Conservation (phyloP, 352 stramenopile species). For the Pythium monospermum region DNA sequence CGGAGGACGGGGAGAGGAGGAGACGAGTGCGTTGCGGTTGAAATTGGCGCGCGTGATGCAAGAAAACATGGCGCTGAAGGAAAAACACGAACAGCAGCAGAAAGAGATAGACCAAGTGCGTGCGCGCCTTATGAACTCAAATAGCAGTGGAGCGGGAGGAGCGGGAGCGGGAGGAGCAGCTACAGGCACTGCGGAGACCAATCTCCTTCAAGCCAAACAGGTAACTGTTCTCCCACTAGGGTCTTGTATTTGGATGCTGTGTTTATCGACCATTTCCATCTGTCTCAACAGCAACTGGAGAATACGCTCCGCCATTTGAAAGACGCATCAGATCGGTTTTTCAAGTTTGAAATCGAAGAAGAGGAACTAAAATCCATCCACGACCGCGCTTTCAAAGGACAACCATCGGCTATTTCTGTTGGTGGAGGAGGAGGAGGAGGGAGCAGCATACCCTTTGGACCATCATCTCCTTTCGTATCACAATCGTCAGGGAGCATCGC, state of each 20-base stretch:
- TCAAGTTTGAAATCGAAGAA: constrained; percentile 93
- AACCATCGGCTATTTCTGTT: neutral
- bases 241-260: neutral
- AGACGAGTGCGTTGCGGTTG: constrained; percentile 16
- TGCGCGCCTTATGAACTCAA: constrained; percentile 12
- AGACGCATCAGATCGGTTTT: constrained; percentile 83
- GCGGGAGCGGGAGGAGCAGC: neutral
- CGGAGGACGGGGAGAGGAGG: neutral
- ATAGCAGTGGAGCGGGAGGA: neutral
- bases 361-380: constrained; percentile 84
- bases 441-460: no score
- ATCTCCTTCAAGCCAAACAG: constrained; percentile 27
- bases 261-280: neutral
- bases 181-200: constrained; percentile 4
- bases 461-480: neutral
- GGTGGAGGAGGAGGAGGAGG: no score
- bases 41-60: constrained; percentile 48
- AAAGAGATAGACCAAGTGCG: constrained; percentile 52
- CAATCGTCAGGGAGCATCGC: constrained; percentile 6
- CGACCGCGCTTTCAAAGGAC: constrained; percentile 40
- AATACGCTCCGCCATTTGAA: constrained; percentile 59
- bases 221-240: constrained; percentile 8
- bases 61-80: constrained; percentile 61
- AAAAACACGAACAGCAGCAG: constrained; percentile 49
- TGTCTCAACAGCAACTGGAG: constrained; percentile 49